These are phyloP conservation scores for Trichoderma atroviride DNA, from an alignment of 2,329 filamentous ascomycete genomes.

Conservation along the genomic window DNA sequence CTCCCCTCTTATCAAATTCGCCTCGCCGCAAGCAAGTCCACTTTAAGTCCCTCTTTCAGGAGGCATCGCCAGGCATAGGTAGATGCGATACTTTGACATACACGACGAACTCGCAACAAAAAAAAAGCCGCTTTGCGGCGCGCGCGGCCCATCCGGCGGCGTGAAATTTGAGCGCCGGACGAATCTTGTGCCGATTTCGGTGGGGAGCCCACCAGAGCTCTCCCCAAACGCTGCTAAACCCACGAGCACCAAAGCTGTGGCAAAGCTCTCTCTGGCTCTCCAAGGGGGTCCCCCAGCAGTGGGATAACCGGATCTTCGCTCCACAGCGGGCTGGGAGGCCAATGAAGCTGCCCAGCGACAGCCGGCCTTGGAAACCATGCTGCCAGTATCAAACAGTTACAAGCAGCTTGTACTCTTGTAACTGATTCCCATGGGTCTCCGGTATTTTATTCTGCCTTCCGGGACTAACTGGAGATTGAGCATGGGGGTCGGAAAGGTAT, in stretches of 20 bases:
- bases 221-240: not conserved
- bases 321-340: conserved; percentile 10
- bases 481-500: not conserved
- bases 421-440: not conserved
- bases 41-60: not conserved
- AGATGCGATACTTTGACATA: not conserved
- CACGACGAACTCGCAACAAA: not conserved
- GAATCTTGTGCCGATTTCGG: conserved; percentile 22
- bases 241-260: not conserved
- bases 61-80: not conserved
- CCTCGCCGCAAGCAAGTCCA: not conserved
- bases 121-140: not conserved
- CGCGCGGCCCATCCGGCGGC: conserved; percentile 15
- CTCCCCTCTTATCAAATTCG: not conserved
- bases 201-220: not conserved
- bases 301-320: conserved; percentile 10
- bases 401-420: not conserved
- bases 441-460: not conserved
- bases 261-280: not conserved
- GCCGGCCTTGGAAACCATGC: not conserved
- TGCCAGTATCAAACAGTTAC: not conserved
- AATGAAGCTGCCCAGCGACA: conserved; percentile 12
- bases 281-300: not conserved
- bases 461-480: not conserved
- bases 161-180: conserved; percentile 22